phyloP scores from a whole-genome alignment of 2,329 filamentous ascomycete genomes.

The Stagonosporopsis tanaceti region DNA sequence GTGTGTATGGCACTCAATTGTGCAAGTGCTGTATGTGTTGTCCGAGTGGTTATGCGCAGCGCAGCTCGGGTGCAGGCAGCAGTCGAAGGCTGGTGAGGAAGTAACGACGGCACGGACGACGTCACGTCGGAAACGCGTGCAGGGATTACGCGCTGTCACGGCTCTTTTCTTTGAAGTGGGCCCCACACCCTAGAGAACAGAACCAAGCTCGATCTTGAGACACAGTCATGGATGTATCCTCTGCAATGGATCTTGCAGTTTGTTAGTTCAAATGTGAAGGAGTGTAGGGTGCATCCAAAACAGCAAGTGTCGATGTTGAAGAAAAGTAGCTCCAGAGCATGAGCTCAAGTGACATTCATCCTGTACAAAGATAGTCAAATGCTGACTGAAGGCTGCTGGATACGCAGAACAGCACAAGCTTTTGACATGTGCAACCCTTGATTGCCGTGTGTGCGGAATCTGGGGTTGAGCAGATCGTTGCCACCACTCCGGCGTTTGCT shows the following conservation, averaged over 20 bases:
- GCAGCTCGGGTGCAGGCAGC: background rate
- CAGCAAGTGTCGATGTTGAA: background rate
- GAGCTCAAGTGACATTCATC: background rate
- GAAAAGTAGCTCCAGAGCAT: background rate
- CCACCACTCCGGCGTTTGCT: slow-evolving; percentile 30
- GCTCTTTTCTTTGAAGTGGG: slow-evolving; percentile 26
- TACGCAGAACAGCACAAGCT: background rate
- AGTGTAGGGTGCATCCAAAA: background rate
- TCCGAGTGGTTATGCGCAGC: background rate
- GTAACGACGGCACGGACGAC: slow-evolving; percentile 26
- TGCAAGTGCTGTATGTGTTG: background rate
- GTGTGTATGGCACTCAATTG: background rate
- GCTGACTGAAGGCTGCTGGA: background rate
- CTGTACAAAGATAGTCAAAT: background rate
- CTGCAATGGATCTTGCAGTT: background rate
- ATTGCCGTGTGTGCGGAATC: slow-evolving; percentile 3
- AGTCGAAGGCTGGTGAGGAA: slow-evolving; percentile 24
- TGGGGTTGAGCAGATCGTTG: slow-evolving; percentile 21
- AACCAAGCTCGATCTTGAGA: background rate
- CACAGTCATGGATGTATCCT: no score
- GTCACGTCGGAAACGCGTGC: slow-evolving; percentile 43
- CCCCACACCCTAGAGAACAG: background rate
- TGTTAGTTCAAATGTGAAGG: background rate
- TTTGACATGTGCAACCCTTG: background rate
- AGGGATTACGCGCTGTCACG: slow-evolving; percentile 43